Conservation (phyloP, 768 basidiomycete genomes). For the Amanita pseudoporphyria region DNA sequence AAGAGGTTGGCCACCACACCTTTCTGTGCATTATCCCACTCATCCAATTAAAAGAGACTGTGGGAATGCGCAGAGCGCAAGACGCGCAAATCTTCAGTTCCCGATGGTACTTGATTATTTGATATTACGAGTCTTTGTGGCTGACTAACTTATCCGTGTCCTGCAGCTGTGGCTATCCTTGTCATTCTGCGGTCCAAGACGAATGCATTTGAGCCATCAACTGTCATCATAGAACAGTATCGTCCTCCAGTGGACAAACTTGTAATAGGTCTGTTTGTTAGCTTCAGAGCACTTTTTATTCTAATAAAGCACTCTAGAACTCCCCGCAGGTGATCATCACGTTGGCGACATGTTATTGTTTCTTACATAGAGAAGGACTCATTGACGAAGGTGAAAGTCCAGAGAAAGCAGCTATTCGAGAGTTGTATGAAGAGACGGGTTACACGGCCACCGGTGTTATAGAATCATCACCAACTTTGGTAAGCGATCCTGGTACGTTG, state of each 20-base stretch:
- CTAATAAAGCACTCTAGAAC: slow-evolving; percentile 17
- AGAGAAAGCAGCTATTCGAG: slow-evolving; percentile 74
- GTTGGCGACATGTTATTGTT: background rate
- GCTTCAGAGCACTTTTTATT: background rate
- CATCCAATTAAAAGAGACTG: slow-evolving; percentile 37
- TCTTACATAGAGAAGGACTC: slow-evolving; percentile 38
- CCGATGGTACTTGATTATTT: slow-evolving; percentile 55
- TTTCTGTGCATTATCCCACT: background rate
- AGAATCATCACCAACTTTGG: slow-evolving; percentile 52
- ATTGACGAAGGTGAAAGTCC: slow-evolving; percentile 82
- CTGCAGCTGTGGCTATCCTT: slow-evolving; percentile 73
- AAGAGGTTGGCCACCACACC: slow-evolving; percentile 34
- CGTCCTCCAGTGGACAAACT: slow-evolving; percentile 77
- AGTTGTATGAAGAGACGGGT: slow-evolving; percentile 91
- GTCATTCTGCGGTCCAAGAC: slow-evolving; percentile 71
- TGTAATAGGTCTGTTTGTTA: slow-evolving; percentile 48
- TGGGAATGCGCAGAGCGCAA: slow-evolving; percentile 90
- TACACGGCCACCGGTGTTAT: slow-evolving; percentile 59
- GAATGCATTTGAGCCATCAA: slow-evolving; percentile 62
- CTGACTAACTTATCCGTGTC: background rate
- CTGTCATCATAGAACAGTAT: slow-evolving; percentile 86
- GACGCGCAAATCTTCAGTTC: slow-evolving; percentile 63
- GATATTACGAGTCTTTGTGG: background rate
- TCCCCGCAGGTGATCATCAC: slow-evolving; percentile 24
- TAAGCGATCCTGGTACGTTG: slow-evolving; percentile 59